Evolutionary conservation across 2,329 filamentous ascomycete genomes (phyloP).

Genomic region (Hypoxylon sp.): DNA sequence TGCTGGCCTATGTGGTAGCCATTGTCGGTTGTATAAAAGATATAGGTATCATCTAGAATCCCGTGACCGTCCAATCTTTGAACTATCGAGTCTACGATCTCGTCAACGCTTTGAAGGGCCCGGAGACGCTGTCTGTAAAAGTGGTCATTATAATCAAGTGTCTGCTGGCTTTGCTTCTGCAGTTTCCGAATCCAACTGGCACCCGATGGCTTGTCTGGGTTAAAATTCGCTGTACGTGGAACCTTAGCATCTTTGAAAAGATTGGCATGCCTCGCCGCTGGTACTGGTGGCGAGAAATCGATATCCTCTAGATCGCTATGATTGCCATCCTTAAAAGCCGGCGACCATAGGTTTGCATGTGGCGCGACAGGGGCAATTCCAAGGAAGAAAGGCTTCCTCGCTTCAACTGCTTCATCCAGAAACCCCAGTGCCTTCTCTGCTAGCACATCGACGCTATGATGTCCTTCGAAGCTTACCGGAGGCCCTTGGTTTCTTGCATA

Average conservation of each 20-base stretch:
- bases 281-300: slow-evolving; percentile 66
- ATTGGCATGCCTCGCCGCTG: slow-evolving; percentile 71
- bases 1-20: slow-evolving; percentile 74
- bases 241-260: slow-evolving; percentile 72
- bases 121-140: slow-evolving; percentile 68
- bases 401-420: slow-evolving; percentile 66
- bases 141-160: slow-evolving; percentile 64
- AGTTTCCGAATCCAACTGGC: slow-evolving; percentile 63
- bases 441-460: slow-evolving; percentile 70
- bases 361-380: slow-evolving; percentile 72
- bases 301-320: slow-evolving; percentile 51
- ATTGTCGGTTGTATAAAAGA: slow-evolving; percentile 73
- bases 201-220: slow-evolving; percentile 67
- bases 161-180: slow-evolving; percentile 57
- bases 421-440: slow-evolving; percentile 67
- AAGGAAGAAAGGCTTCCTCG: slow-evolving; percentile 71
- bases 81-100: slow-evolving; percentile 66
- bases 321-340: slow-evolving; percentile 46
- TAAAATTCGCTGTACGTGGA: slow-evolving; percentile 76
- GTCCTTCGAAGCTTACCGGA: slow-evolving; percentile 69
- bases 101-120: slow-evolving; percentile 69
- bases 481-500: slow-evolving; percentile 70
- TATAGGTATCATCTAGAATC: slow-evolving; percentile 66
- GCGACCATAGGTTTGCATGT: slow-evolving; percentile 62
- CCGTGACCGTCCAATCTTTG: slow-evolving; percentile 58